Evolutionary conservation across 345 rosid genomes (phyloP).

Genomic region (Boechera stricta): DNA sequence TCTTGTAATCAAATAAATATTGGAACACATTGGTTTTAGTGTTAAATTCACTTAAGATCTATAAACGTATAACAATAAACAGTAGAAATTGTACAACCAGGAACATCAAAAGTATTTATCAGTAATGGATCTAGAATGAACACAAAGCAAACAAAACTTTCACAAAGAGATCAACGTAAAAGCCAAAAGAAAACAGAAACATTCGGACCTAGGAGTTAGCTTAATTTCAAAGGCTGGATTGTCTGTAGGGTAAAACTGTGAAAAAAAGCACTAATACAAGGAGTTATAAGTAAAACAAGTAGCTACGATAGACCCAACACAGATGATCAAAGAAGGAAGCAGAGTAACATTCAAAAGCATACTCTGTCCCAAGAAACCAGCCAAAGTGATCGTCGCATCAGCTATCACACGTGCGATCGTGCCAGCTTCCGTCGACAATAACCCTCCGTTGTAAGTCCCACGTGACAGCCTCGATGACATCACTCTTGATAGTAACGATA

Average conservation of each 20-base stretch:
- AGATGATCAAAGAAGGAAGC: constrained; percentile 77
- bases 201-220: neutral
- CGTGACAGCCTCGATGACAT: constrained; percentile 95
- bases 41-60: neutral
- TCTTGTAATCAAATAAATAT: too few species aligned
- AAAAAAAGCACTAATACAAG: constrained; percentile 57
- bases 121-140: neutral
- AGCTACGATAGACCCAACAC: constrained; percentile 72
- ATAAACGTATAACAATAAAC: neutral
- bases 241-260: neutral
- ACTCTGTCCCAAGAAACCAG: constrained; percentile 77
- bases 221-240: neutral
- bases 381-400: constrained; percentile 83
- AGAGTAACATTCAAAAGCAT: constrained; percentile 77
- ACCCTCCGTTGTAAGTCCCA: constrained; percentile 92
- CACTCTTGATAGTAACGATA: constrained; percentile 87
- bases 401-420: constrained; percentile 93
- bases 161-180: neutral
- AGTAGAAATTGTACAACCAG: neutral
- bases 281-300: constrained; percentile 90
- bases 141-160: neutral
- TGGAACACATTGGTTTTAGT: too few species aligned
- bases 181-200: neutral
- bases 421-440: constrained; percentile 92
- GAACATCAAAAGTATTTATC: neutral